Evolutionary conservation across 768 basidiomycete species (phyloP).

Genomic region (Psilocybe tampanensis): DNA sequence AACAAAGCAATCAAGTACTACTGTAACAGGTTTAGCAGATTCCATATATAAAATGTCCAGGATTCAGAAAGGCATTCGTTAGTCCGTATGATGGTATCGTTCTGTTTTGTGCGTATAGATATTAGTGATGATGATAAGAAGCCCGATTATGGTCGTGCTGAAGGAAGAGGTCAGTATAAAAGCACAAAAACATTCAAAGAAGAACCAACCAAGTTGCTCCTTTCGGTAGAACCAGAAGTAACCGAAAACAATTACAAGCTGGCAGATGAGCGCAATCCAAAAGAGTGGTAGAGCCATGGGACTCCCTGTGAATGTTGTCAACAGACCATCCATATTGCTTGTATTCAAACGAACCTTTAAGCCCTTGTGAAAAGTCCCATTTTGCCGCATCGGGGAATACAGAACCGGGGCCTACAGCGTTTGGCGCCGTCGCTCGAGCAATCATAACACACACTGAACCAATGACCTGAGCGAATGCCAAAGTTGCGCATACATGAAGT

Average conservation of each 20-base stretch:
- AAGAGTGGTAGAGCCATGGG: conserved; percentile 85
- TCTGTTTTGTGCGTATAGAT: conserved; percentile 15
- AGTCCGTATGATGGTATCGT: conserved; percentile 21
- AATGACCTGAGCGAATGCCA: conserved; percentile 88
- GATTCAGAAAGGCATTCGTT: conserved; percentile 16
- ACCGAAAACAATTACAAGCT: conserved; percentile 83
- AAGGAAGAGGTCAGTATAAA: neutral
- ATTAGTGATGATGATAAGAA: conserved; percentile 17
- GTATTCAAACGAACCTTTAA: conserved; percentile 43
- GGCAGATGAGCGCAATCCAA: conserved; percentile 83
- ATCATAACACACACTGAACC: conserved; percentile 92
- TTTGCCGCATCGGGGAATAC: conserved; percentile 93
- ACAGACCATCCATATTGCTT: neutral
- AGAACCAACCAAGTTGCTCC: conserved; percentile 73
- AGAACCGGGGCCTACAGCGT: conserved; percentile 83
- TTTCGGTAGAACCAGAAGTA: conserved; percentile 99
- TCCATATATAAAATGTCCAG: conserved; percentile 30
- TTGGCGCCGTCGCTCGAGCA: conserved; percentile 88
- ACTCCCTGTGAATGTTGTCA: conserved; percentile 46
- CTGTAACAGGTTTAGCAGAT: conserved; percentile 30
- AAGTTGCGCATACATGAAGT: conserved; percentile 91
- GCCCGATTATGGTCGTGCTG: conserved; percentile 25
- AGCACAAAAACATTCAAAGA: neutral
- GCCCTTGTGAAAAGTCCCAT: conserved; percentile 82
- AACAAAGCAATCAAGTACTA: conserved; percentile 22